These are phyloP conservation scores for Calonectria leucothoes DNA, from an alignment of 2,329 filamentous ascomycete species.

Conservation along the genomic window DNA sequence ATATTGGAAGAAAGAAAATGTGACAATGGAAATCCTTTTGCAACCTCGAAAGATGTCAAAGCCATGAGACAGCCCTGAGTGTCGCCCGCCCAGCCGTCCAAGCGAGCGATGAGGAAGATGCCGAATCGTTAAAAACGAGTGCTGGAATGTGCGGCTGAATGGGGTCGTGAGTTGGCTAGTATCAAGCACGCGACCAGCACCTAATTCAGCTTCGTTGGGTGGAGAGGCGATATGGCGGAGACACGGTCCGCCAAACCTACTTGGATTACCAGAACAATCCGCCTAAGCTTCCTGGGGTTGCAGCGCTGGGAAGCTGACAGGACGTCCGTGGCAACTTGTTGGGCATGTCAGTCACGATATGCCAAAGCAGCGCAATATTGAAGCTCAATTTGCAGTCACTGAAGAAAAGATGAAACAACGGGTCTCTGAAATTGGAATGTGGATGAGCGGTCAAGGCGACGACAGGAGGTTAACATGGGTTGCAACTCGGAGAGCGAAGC, in stretches of 20 bases:
- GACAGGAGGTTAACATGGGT: slow-evolving; percentile 13
- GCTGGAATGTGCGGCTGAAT: slow-evolving; percentile 6
- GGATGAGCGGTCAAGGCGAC: slow-evolving; percentile 14
- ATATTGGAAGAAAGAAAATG: background rate
- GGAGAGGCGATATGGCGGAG: background rate
- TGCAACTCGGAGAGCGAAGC: slow-evolving; percentile 29
- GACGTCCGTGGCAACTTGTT: background rate
- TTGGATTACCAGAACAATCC: background rate
- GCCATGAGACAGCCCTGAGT: background rate
- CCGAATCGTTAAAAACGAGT: background rate
- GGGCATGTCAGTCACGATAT: background rate
- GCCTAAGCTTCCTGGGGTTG: background rate
- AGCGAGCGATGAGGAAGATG: slow-evolving; percentile 1
- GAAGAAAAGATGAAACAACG: background rate
- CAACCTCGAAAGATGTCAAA: background rate
- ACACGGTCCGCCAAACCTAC: background rate
- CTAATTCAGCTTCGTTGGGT: slow-evolving; percentile 15
- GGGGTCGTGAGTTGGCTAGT: background rate
- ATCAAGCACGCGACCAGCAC: background rate
- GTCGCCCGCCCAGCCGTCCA: background rate
- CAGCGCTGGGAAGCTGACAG: background rate
- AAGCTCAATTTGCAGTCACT: background rate
- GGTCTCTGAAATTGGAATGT: slow-evolving; percentile 2
- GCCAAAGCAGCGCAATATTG: background rate
- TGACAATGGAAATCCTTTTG: background rate